Base-by-base conservation (phyloP, 2,329 filamentous ascomycete genomes). In the Aureobasidium sp. region DNA sequence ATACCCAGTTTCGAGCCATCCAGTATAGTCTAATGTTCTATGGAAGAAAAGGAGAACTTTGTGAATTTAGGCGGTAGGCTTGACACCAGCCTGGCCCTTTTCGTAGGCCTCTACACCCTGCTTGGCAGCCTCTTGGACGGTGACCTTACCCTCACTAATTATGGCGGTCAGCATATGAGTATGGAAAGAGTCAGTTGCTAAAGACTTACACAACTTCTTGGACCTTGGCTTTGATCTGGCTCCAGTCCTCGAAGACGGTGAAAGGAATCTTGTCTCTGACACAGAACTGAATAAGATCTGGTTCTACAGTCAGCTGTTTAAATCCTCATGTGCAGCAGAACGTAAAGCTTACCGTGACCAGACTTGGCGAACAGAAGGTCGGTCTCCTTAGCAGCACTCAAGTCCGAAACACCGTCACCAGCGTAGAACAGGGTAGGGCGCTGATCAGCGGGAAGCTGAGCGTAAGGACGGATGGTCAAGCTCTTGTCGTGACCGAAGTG, bases 401-500 rank as follows among this genome's bases (percentile, higher is more conserved):
- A 80, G 72, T 97, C 93, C 3, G 90, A 95, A 5, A 97, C 91
- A 53, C 93, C 93, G 69, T 97, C 93, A 63, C 94, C 94, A 36
- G 94, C 93, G 70, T 99, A 99, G 74, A 97, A 91, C 77, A 97
- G 84, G 42, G 85, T 86, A 2, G 94, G 94, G 45, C 91, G 83
- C 69, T 88, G 76, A 36, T 79, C 74, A 15, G 79, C 79, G 0
- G 90, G 86, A 47, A 96, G 80, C 30, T 85, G 80, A 2, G 88
- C 87, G 76, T 97, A 97, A 57, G 91, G 91, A 66, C 90, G 86
- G 69, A 99, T 91, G 72, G 94, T 90, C 59, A 93, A 80, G 30
- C 88, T 92, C 83, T 99, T 99, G 81, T 99, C 93, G 73, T 99
- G 94, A n/a, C 94, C 94, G 69, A 95, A 95, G 63, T 86, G 82